Base-by-base conservation (phyloP, 2,329 filamentous ascomycete species). In the Fusarium proliferatum region DNA sequence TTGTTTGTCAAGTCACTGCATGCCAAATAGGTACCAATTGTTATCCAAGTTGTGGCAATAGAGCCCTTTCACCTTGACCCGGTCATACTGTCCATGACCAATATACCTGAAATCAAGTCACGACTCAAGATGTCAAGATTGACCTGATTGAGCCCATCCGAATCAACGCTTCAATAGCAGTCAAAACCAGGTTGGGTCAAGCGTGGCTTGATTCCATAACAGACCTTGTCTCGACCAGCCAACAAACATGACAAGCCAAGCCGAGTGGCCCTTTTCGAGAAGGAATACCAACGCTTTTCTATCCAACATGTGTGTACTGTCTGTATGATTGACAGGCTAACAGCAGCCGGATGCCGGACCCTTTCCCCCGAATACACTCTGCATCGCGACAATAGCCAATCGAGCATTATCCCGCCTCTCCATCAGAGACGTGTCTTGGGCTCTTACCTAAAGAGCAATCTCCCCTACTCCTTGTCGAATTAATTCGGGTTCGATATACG, bases 341-440 rank as follows among this genome's bases (percentile, higher is more conserved):
- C 36, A 58, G 39, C 45, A 62, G 57, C 51, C 65, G 72, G 72
- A 73, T 64, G 34, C 33, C 45, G 69, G 66, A 59, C 34, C 45
- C 41, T 43, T 48, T 38, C 42, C 62, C 45, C 66, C 69, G 71
- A 38, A 60, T 43, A 64, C 60, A 42, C 64, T 61, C 59, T 56
- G 28, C 41, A 64, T 75, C 69, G 55, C 59, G 52, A 59, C 61
- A 53, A 45, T 57, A 48, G 36, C 70, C 67, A 76, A 77, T 73
- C 38, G 51, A 71, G 36, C 23, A 16, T 42, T 48, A 45, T 53
- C 45, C 58, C 49, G 61, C 69, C 26, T 69, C 64, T 58, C 74
- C 61, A 46, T 51, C 43, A 74, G 71, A 67, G 51, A 61, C 57
- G 59, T 42, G 51, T 36, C 13, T 46, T 66, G 36, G 49, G 42